Evolutionary conservation across 768 basidiomycete genomes (phyloP), one percentile per base, ranked within the genome.

Genomic region (Mycena galopus): DNA sequence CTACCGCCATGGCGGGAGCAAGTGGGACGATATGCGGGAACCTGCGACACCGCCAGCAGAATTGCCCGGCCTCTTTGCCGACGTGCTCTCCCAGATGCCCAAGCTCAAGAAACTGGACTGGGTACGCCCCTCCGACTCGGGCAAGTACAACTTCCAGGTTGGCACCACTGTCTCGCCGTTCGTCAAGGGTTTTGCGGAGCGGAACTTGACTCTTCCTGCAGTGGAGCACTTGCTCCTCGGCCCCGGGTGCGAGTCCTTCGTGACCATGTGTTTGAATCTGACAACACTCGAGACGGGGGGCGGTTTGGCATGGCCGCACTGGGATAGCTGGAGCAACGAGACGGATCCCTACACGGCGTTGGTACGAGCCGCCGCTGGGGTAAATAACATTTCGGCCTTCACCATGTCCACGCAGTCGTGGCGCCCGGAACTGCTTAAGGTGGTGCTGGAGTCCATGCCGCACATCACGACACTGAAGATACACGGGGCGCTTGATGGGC

Each of bases 161-260:
- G 59, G 59, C 59, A 61, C 59, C 59, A 61, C 59, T 61, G 59
- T 23, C 59, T 44, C 39, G 59, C 35, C 39, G 25, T 61, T 61
- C 59, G 37, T 44, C 59, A 29, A 61, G 59, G 59, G 23, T 44
- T 61, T 61, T 61, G 59, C 59, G 59, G 59, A 44, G 59, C 59
- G 59, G 59, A 61, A 61, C 59, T 61, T 61, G 59, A 61, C 59
- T 61, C 59, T 61, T 61, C 59, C 59, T 39, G 59, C 59, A 44
- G 59, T 61, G 59, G 59, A 61, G 59, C 59, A 61, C 59, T 61
- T 61, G 59, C 35, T 44, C 59, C 59, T 61, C 39, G 59, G 59
- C 59, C 59, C 59, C 16, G 59, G 59, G 59, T 61, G 59, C 59
- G 59, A 61, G 59, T 61, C 39, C 59, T 61, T 61, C 37, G 59